Base-by-base conservation (phyloP, 805 yeast genomes). In the Lipomyces kockii region DNA sequence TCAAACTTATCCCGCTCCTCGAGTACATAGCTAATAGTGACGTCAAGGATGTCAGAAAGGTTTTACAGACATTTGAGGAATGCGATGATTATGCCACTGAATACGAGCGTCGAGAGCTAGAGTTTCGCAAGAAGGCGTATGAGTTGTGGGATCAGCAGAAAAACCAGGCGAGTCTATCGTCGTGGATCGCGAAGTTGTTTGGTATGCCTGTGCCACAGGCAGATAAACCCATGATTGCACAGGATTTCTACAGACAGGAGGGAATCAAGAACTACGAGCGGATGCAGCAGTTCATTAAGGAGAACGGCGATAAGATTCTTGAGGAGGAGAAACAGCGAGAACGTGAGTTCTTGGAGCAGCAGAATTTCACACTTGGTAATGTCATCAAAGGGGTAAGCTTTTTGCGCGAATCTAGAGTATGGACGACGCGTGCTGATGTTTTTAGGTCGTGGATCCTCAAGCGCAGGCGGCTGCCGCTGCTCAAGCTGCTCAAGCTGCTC, bases 11-110 rank as follows among this genome's bases (percentile, higher is more conserved):
- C 76, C 98, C 98, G 66, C 89, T 95, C 81, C 86, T 95, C 73
- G 99, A 95, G 81, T 95, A 91, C 81, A 81, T 95, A 68, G 98
- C 97, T 17, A 90, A 97, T 17, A 97, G 92, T 79, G 85, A 84
- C 52, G 83, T 90, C 74, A 86, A 86, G 78, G 99, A 95, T 79
- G 95, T 95, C 64, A 90, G 98, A 81, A 97, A 97, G 39, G 86
- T 92, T 46, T 82, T 96, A 73, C 83, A 84, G 71, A 86, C 97
- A 7, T 95, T 88, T 81, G 78, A 83, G 46, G 90, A 87, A 76
- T 87, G 87, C 76, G 78, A 82, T 64, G 79, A 88, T 56, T 86
- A 94, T 63, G 87, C 95, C 11, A 87, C 84, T 62, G 98, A 93
- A 78, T 95, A 90, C 77, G 85, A 87, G 61, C 83, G 84, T 65